These are phyloP conservation scores for Colletotrichum siamense DNA, from an alignment of 2,329 filamentous ascomycete genomes.

Conservation along the genomic window DNA sequence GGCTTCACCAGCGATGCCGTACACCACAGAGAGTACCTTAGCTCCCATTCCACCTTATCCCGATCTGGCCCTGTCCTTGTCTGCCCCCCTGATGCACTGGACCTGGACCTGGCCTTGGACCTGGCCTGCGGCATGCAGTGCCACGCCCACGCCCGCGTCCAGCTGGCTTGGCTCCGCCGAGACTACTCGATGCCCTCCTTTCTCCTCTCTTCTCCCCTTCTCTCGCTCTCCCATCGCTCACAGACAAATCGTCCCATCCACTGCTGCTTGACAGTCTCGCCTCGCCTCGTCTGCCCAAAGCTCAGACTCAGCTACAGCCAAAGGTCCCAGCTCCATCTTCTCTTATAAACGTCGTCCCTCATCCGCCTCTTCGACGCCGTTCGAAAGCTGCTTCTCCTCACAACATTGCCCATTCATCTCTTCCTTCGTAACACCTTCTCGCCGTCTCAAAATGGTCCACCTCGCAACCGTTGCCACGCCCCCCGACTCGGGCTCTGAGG, in stretches of 20 bases:
- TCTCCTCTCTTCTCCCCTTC: background rate
- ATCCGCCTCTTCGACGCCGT: background rate
- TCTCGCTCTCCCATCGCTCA: background rate
- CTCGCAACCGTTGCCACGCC: conserved; percentile 15
- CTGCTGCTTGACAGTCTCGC: background rate
- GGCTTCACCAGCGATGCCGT: background rate
- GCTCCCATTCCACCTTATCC: background rate
- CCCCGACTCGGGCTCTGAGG: conserved; percentile 12
- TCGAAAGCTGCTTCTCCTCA: background rate
- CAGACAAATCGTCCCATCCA: background rate
- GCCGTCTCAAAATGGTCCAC: conserved; percentile 14
- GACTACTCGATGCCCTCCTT: background rate
- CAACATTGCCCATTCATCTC: background rate
- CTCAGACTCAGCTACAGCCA: background rate
- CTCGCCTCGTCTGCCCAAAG: background rate
- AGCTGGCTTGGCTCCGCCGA: background rate
- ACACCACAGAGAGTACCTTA: background rate
- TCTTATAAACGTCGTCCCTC: background rate
- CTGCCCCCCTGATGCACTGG: background rate
- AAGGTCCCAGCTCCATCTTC: background rate
- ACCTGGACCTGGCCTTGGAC: background rate
- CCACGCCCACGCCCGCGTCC: background rate
- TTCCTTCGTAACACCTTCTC: background rate
- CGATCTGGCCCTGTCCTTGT: background rate
- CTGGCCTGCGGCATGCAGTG: background rate